Base-by-base conservation (phyloP, 2,329 filamentous ascomycete genomes). In the Tolypocladium tropicale region DNA sequence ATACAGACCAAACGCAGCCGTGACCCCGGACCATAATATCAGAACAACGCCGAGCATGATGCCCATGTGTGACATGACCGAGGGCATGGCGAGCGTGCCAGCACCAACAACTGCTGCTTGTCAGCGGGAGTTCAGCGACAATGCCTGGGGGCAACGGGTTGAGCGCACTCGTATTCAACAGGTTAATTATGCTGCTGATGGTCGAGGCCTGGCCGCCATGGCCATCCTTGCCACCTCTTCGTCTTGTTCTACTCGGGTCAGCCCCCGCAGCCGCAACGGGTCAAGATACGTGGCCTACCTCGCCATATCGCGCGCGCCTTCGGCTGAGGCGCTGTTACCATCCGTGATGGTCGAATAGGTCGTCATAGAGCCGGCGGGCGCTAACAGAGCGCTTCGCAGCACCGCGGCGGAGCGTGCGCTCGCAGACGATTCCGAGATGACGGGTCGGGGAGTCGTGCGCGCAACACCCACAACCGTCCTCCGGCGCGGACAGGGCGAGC, bases 11-110 rank as follows among this genome's bases (percentile, higher is more conserved):
- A 99, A 96, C 52, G 89, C 90, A 25, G 93, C 86, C 4, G 90
- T 94, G 41, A 91, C 68, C 53, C 89, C 94, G 34, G 93, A 93
- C 92, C 94, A 99, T 18, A 96, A 55, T 58, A 99, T 94, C 48
- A 97, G 83, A 55, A 92, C 74, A 36, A 85, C 80, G 48, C 94
- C 94, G 34, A 96, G 80, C 61, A 89, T 76, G 63, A 99, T 92
- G 65, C 94, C 94, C 84, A 97, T 96, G 67, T 96, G 91, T 16
- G 91, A 94, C 73, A 99, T 84, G 49, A 94, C 93, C 6, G 90
- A 86, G n/a, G 93, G 93, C 92, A 96, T 85, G 52, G 93, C 94
- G 46, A 99, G 83, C 2, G 95, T 92, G 55, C 94, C 94, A 37
- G 94, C 93, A 56, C 94, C 94, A 61, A 99, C 84, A 66, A 99